phyloP scores from a whole-genome alignment of 768 basidiomycete species.

The Boletus reticulatus region DNA sequence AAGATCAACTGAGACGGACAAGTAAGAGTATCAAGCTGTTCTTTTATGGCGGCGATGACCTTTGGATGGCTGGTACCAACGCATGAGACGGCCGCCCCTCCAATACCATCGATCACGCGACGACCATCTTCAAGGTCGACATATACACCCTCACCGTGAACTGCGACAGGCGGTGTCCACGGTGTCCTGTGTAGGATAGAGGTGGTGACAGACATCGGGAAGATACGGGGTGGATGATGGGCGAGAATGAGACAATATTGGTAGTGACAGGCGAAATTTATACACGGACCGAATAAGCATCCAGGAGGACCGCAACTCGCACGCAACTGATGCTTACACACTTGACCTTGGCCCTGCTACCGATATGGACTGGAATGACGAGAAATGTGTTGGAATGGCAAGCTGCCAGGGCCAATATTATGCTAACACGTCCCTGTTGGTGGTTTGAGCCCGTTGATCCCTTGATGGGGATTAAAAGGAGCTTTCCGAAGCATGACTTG shows the following conservation, averaged over 20 bases:
- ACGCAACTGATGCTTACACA: neutral
- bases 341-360: neutral
- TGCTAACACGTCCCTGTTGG: too few relatives aligned
- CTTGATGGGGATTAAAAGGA: neutral
- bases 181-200: conserved; percentile 68
- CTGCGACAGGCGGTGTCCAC: conserved; percentile 70
- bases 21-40: conserved; percentile 73
- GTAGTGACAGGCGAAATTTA: neutral
- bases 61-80: conserved; percentile 72
- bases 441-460: neutral
- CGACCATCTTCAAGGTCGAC: conserved; percentile 68
- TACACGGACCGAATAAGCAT: neutral
- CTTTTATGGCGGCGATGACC: conserved; percentile 71
- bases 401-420: too few relatives aligned
- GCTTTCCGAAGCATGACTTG: too few relatives aligned
- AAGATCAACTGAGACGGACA: conserved; percentile 45
- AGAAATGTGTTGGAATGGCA: neutral
- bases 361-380: neutral
- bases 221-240: neutral
- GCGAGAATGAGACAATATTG: neutral
- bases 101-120: conserved; percentile 73
- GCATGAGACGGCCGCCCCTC: conserved; percentile 83
- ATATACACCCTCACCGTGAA: conserved; percentile 65
- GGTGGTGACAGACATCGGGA: conserved; percentile 19
- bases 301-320: neutral